Conservation (phyloP, 768 basidiomycete genomes). For the Rhodotorula diobovata region DNA sequence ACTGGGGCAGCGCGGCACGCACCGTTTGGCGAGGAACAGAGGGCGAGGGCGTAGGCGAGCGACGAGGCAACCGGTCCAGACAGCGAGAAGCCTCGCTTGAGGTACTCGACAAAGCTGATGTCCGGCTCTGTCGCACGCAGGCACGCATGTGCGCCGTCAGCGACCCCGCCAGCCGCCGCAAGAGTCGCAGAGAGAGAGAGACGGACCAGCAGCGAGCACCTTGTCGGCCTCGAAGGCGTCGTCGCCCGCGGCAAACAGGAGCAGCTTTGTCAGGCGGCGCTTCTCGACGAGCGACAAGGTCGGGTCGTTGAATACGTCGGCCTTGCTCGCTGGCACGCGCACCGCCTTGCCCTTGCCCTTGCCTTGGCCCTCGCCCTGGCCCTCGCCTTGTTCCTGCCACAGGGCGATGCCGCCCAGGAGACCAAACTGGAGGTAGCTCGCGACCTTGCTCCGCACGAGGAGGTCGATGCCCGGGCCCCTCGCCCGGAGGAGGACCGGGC, state of each 20-base stretch:
- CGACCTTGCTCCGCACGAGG: conserved; percentile 73
- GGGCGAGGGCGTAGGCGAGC: conserved; percentile 34
- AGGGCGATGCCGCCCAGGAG: conserved; percentile 59
- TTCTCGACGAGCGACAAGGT: conserved; percentile 74
- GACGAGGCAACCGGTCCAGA: conserved; percentile 6
- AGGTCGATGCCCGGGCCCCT: conserved; percentile 71
- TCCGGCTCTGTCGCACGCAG: conserved; percentile 19
- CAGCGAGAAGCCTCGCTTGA: conserved; percentile 18
- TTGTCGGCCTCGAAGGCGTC: conserved; percentile 50
- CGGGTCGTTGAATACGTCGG: conserved; percentile 84
- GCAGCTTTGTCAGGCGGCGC: conserved; percentile 82
- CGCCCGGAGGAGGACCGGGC: conserved; percentile 74
- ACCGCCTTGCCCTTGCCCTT: conserved; percentile 5
- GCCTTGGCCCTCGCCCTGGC: conserved; percentile 44
- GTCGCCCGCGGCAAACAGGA: conserved; percentile 64
- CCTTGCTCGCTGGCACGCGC: conserved; percentile 79
- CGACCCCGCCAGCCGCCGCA: fast-evolving
- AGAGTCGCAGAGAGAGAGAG: no score
- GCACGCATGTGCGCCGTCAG: neutral
- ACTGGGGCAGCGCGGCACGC: neutral
- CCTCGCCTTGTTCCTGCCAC: conserved; percentile 55
- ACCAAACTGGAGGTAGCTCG: conserved; percentile 85
- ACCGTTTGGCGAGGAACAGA: conserved; percentile 23
- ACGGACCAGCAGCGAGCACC: conserved; percentile 22
- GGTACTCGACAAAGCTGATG: conserved; percentile 20